Base-by-base conservation (phyloP, 2,329 filamentous ascomycete genomes). In the Chrysoporthe austroafricana region DNA sequence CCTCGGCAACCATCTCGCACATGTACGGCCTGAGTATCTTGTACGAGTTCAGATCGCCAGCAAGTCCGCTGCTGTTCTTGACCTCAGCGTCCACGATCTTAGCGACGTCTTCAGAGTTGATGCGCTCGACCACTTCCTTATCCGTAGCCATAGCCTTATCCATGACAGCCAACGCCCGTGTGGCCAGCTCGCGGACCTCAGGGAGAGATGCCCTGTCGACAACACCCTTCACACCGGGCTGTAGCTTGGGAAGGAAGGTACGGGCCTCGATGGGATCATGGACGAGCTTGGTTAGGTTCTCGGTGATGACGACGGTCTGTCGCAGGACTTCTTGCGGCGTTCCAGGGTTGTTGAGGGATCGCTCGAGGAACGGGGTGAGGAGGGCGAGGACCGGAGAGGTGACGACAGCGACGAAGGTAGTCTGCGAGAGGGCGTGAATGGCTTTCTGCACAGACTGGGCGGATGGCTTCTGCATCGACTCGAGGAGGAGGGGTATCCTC, bases 261-360 rank as follows among this genome's bases (percentile, higher is more conserved):
- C 96, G 88, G 44, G 96, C 96, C 83, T 99, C 96, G 69, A 97
- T 89, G 16, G 96, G 96, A 78, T 90, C 94, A 79, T 99, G 96
- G 39, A 99, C 96, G 43, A 99, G 89, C 84, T 97, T 98, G 70
- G 96, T 99, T 83, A 99, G 84, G 82, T 99, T 99, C 83, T 99
- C 96, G 26, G 96, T 92, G 63, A 99, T 96, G 65, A 99, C 94
- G 42, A 97, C 94, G 2, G 96, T 97, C 82, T 97, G 95, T 70
- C 96, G 91, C 66, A 97, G 85, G 32, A 98, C 94, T 81, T 99
- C 96, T 79, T 99, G 96, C 3, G 92, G 86, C 4, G 96, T 99
- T 18, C 88, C 88, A 9, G 95, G 96, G 70, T 90, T 95, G 84
- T 97, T 97, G 70, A 99, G 87, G 21, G 94, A 93, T 73, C 96